Percentiles rank a stretch among this genome's conserved stretches.
phyloP scores from a whole-genome alignment of 352 stramenopile species.

The Lagenidium giganteum region DNA sequence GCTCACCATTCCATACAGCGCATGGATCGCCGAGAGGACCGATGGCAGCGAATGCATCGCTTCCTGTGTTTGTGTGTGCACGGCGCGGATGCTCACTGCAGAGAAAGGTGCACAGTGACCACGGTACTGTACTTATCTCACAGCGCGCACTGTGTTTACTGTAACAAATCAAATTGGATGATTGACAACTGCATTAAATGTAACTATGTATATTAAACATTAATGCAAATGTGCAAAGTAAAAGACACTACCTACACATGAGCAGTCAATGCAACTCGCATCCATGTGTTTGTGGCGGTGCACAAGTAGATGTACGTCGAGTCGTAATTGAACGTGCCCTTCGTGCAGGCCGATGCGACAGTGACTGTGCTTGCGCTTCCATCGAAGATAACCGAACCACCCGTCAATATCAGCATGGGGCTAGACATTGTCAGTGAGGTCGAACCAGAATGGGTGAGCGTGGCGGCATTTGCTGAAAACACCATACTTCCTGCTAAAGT shows the following conservation, averaged over 20 bases:
- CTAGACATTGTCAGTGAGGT: background rate
- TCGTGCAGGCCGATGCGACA: constrained; percentile 3
- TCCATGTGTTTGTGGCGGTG: constrained; percentile 14
- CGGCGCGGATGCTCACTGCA: too few species aligned
- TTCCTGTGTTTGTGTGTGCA: too few species aligned
- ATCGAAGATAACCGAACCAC: constrained; percentile 1
- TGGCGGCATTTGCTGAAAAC: background rate
- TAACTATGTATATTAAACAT: constrained; percentile 5
- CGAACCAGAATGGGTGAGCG: background rate
- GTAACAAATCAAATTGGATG: too few species aligned
- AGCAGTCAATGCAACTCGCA: constrained; percentile 8
- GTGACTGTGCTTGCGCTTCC: constrained; percentile 1
- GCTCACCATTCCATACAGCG: constrained; percentile 61
- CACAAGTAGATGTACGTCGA: constrained; percentile 23
- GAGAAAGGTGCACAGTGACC: too few species aligned
- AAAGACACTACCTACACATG: background rate
- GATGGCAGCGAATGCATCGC: constrained; percentile 24
- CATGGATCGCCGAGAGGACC: constrained; percentile 48
- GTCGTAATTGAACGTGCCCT: constrained; percentile 17
- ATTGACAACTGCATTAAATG: too few species aligned
- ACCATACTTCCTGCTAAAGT: constrained; percentile 3
- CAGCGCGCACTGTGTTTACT: too few species aligned
- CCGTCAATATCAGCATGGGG: constrained; percentile 2
- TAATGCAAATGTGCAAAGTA: background rate
- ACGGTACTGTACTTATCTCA: too few species aligned